Conservation (phyloP, 257 asterid genomes). For the Solanum bulbocastanum region DNA sequence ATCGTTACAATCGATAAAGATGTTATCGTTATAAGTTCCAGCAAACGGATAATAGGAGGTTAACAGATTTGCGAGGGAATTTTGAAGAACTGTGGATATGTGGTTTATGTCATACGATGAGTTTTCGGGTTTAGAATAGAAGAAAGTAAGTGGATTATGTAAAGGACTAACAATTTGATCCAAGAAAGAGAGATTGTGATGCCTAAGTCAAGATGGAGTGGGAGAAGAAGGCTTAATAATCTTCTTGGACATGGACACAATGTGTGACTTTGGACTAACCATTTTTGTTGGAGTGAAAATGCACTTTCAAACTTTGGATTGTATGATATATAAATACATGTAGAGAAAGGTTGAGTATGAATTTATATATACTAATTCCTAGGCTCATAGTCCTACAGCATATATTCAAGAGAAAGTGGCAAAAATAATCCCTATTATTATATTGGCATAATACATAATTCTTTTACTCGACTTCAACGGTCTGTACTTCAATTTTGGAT, state of each 20-base stretch:
- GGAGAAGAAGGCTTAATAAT: not conserved
- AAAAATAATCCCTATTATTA: not conserved
- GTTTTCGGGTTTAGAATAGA: not conserved
- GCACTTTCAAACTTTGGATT: not conserved
- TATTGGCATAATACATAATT: no score
- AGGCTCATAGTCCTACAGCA: no score
- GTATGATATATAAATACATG: not conserved
- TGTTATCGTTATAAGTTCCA: not conserved
- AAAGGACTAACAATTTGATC: not conserved
- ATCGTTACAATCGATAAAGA: not conserved
- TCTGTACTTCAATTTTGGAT: no score
- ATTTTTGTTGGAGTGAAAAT: not conserved
- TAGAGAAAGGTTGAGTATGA: not conserved
- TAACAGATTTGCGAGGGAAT: not conserved
- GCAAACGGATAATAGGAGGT: not conserved
- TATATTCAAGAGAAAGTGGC: not conserved
- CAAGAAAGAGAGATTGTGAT: not conserved
- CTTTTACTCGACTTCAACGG: no score
- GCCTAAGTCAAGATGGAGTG: not conserved
- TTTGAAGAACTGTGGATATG: not conserved
- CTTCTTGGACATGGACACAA: not conserved
- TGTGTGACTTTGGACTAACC: not conserved
- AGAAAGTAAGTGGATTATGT: not conserved
- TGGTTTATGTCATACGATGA: not conserved
- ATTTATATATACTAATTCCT: not conserved